A percentile compares a stretch with the other conserved stretches of the same genome.
Evolutionary conservation across 805 yeast species (phyloP).

Genomic region (Myxozyma vanderwaltii): DNA sequence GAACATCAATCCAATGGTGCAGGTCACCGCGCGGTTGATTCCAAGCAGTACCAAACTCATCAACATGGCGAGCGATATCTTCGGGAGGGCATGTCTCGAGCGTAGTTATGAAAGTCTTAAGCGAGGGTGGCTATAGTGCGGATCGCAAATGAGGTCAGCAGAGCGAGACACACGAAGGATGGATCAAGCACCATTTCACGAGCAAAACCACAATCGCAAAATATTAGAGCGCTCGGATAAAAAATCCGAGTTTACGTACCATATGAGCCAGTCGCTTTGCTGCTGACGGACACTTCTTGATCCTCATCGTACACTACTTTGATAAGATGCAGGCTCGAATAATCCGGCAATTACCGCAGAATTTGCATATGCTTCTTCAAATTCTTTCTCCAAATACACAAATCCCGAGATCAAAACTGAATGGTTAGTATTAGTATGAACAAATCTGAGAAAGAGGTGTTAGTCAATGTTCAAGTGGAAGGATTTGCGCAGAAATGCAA

Average conservation of each 20-base stretch:
- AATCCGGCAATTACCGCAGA: background rate
- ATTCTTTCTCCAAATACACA: background rate
- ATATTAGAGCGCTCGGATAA: background rate
- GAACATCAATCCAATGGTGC: slow-evolving; percentile 72
- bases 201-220: too few species aligned
- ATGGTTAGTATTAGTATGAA: background rate
- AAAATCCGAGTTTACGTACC: slow-evolving; percentile 12
- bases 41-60: slow-evolving; percentile 24
- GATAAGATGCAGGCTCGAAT: background rate
- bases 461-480: background rate
- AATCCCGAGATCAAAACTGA: background rate
- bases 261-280: slow-evolving; percentile 29
- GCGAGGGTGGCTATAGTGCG: slow-evolving; percentile 28
- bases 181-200: background rate
- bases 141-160: background rate
- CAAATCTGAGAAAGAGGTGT: background rate
- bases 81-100: slow-evolving; percentile 22
- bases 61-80: slow-evolving; percentile 20
- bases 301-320: slow-evolving; percentile 22
- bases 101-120: slow-evolving; percentile 19
- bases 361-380: background rate
- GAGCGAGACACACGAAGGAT: background rate
- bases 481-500: background rate
- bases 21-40: slow-evolving; percentile 62
- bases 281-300: slow-evolving; percentile 26